These are phyloP conservation scores for Scleroderma citrinum DNA, from an alignment of 768 basidiomycete species.

Conservation along the genomic window DNA sequence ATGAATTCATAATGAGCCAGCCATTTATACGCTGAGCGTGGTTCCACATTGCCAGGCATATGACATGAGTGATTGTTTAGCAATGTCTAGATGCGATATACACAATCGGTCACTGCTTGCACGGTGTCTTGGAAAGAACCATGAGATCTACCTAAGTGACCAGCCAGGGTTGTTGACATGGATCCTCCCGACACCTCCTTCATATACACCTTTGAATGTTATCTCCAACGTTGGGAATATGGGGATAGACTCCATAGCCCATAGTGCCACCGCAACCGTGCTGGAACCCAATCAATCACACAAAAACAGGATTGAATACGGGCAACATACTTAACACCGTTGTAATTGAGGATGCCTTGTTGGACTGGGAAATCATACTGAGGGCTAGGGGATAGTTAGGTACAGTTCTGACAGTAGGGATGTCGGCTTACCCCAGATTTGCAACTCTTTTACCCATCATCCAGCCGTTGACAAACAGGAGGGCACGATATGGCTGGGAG, in stretches of 20 bases:
- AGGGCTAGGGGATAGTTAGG: constrained; percentile 38
- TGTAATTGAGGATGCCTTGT: constrained; percentile 71
- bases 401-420: background rate
- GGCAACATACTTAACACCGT: constrained; percentile 53
- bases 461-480: constrained; percentile 83
- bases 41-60: too few species aligned
- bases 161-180: constrained; percentile 54
- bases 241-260: constrained; percentile 51
- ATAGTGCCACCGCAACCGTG: constrained; percentile 60
- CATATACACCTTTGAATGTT: constrained; percentile 48
- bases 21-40: too few species aligned
- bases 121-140: too few species aligned
- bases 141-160: constrained; percentile 28
- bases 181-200: constrained; percentile 61
- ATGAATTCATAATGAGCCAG: too few species aligned
- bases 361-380: constrained; percentile 81
- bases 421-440: constrained; percentile 54
- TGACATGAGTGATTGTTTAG: too few species aligned
- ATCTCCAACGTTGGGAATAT: constrained; percentile 51
- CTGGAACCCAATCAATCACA: constrained; percentile 21
- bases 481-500: constrained; percentile 63
- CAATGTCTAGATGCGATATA: too few species aligned
- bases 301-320: background rate
- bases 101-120: background rate
- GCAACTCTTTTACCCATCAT: constrained; percentile 80